Conservation (phyloP, 2,329 filamentous ascomycete genomes). For the Dryadomyces quercus-mongolicae region DNA sequence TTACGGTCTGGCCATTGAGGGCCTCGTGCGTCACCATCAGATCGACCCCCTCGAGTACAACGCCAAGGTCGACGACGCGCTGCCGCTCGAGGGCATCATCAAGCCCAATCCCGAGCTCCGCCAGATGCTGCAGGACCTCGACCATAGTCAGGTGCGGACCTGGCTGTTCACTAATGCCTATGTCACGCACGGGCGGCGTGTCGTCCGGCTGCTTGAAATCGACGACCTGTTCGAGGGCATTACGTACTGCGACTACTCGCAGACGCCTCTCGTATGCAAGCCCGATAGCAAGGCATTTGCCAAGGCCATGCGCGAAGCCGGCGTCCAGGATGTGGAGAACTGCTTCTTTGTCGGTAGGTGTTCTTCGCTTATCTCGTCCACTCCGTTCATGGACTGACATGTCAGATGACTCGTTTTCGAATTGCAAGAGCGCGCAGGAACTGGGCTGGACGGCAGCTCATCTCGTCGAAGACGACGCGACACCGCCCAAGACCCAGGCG, state of each 20-base stretch:
- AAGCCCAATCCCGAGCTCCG: slow-evolving; percentile 65
- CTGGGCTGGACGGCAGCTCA: slow-evolving; percentile 83
- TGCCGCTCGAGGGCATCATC: slow-evolving; percentile 77
- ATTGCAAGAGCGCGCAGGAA: slow-evolving; percentile 64
- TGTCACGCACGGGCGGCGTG: slow-evolving; percentile 71
- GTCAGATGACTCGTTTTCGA: slow-evolving; percentile 73
- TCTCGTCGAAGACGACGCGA: slow-evolving; percentile 65
- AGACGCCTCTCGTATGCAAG: slow-evolving; percentile 70
- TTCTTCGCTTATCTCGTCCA: slow-evolving; percentile 33
- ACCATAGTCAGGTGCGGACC: slow-evolving; percentile 68
- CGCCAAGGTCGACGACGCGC: slow-evolving; percentile 81
- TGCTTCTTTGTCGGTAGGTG: slow-evolving; percentile 78
- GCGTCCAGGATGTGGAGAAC: slow-evolving; percentile 50
- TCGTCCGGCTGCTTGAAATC: slow-evolving; percentile 67
- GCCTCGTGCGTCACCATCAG: slow-evolving; percentile 83
- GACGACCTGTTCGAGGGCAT: slow-evolving; percentile 90
- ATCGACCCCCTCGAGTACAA: slow-evolving; percentile 96
- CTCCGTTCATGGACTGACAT: too few relatives aligned
- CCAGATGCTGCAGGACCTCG: slow-evolving; percentile 67
- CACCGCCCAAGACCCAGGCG: slow-evolving; percentile 49
- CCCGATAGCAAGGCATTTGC: slow-evolving; percentile 71
- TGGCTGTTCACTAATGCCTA: slow-evolving; percentile 99
- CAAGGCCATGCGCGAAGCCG: slow-evolving; percentile 81
- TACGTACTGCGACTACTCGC: slow-evolving; percentile 83
- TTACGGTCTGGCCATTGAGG: slow-evolving; percentile 95